Evolutionary conservation across 495 filamentous ascomycete species (phyloP).

Genomic region (Beverwykella pulmonaria): DNA sequence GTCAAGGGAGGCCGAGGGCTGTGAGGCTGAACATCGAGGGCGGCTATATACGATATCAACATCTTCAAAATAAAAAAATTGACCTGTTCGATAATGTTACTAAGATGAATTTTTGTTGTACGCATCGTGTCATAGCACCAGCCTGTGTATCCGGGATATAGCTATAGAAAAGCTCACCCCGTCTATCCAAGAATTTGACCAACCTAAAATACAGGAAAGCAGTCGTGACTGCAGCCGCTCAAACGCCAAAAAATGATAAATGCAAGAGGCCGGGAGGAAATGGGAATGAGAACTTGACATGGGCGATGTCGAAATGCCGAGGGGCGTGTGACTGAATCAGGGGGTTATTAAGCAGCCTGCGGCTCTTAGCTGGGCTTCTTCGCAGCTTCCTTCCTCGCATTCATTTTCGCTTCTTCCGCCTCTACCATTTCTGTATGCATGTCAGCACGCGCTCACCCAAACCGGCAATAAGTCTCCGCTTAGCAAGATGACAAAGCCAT

Average conservation of each 20-base stretch:
- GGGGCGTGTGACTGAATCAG: no score
- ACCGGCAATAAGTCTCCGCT: not conserved
- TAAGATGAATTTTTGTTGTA: no score
- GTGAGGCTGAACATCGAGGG: no score
- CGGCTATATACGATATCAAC: no score
- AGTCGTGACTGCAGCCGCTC: not conserved
- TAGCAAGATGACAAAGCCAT: slow-evolving; percentile 19
- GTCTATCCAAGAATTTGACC: not conserved
- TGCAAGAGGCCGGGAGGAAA: not conserved
- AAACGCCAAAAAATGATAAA: slow-evolving; percentile 6
- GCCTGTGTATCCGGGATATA: not conserved
- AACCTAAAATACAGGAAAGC: not conserved
- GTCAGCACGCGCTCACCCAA: slow-evolving; percentile 9
- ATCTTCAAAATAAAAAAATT: no score
- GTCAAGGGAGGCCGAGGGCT: no score
- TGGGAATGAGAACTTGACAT: not conserved
- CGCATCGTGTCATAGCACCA: not conserved
- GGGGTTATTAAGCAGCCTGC: not conserved
- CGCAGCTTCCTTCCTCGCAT: slow-evolving; percentile 42
- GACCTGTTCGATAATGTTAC: no score
- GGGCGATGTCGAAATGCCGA: not conserved
- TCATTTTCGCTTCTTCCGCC: slow-evolving; percentile 47
- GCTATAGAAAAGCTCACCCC: not conserved
- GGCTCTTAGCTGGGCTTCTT: not conserved
- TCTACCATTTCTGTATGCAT: slow-evolving; percentile 47